phyloP scores from a whole-genome alignment of 2,329 filamentous ascomycete species.

The Fusarium albosuccineum region DNA sequence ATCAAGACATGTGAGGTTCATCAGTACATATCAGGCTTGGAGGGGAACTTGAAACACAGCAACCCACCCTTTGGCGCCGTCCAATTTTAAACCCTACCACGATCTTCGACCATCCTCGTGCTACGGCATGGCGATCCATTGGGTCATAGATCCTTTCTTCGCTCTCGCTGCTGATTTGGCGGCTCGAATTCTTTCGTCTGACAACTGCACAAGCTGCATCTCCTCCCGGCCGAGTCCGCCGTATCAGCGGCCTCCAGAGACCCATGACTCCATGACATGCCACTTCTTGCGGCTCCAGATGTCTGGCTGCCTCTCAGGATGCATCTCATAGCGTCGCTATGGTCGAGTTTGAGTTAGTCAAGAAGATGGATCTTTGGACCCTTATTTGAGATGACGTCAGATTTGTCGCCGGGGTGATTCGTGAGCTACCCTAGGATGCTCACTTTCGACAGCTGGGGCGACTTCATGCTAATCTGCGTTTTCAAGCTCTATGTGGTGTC shows the following conservation, averaged over 20 bases:
- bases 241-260: not conserved
- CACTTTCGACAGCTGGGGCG: not conserved
- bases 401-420: not conserved
- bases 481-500: too few species aligned
- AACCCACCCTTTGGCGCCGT: slow-evolving; percentile 33
- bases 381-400: slow-evolving; percentile 14
- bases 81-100: slow-evolving; percentile 35
- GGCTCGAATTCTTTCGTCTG: not conserved
- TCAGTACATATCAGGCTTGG: not conserved
- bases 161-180: slow-evolving; percentile 1
- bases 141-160: slow-evolving; percentile 14
- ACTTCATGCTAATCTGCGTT: not conserved
- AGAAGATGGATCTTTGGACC: not conserved
- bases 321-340: not conserved
- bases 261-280: not conserved
- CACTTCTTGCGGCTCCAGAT: slow-evolving; percentile 1
- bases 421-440: not conserved
- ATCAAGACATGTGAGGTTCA: slow-evolving; percentile 10
- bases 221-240: slow-evolving; percentile 2
- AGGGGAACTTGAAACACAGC: slow-evolving; percentile 33
- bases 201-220: slow-evolving; percentile 3
- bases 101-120: slow-evolving; percentile 23
- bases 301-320: not conserved
- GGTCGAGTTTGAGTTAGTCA: not conserved
- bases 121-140: slow-evolving; percentile 12